These are phyloP conservation scores for Dujonia santamariae DNA, from an alignment of 1,139 yeast genomes.

Conservation along the genomic window DNA sequence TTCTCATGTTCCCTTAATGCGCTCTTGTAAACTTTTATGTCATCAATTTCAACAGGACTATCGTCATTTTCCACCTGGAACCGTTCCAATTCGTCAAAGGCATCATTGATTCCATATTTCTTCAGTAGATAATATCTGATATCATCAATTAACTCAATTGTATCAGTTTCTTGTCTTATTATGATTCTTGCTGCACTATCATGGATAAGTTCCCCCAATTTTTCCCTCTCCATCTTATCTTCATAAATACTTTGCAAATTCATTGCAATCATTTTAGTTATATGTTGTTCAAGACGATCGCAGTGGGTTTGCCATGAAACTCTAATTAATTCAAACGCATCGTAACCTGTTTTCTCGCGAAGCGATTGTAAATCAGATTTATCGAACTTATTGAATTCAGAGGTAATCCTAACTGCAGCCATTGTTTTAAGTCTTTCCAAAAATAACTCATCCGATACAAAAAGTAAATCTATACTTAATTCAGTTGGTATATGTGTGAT, in stretches of 20 bases:
- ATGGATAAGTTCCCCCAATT: slow-evolving; percentile 21
- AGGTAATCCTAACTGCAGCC: slow-evolving; percentile 60
- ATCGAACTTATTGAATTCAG: slow-evolving; percentile 19
- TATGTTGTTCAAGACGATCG: slow-evolving; percentile 62
- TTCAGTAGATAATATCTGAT: slow-evolving; percentile 61
- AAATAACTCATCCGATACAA: slow-evolving; percentile 59
- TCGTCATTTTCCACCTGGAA: slow-evolving; percentile 11
- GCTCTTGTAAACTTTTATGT: slow-evolving; percentile 30
- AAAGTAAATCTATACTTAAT: slow-evolving; percentile 52
- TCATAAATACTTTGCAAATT: slow-evolving; percentile 38
- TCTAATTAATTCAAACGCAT: slow-evolving; percentile 55
- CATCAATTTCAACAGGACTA: slow-evolving; percentile 15
- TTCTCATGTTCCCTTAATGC: slow-evolving; percentile 22
- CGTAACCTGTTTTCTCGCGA: slow-evolving; percentile 21
- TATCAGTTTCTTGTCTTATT: slow-evolving; percentile 68
- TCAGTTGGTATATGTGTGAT: slow-evolving; percentile 45
- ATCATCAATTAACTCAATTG: slow-evolving; percentile 77
- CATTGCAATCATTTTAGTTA: slow-evolving; percentile 56
- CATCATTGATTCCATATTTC: slow-evolving; percentile 36
- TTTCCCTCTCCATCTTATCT: slow-evolving; percentile 23
- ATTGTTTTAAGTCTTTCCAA: slow-evolving; percentile 62
- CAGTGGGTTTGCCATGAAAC: slow-evolving; percentile 68
- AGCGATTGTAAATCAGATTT: background rate
- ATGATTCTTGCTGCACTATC: slow-evolving; percentile 58
- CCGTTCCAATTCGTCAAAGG: slow-evolving; percentile 7